phyloP scores from a whole-genome alignment of 306 rosid genomes.

The Acacia acuminata region DNA sequence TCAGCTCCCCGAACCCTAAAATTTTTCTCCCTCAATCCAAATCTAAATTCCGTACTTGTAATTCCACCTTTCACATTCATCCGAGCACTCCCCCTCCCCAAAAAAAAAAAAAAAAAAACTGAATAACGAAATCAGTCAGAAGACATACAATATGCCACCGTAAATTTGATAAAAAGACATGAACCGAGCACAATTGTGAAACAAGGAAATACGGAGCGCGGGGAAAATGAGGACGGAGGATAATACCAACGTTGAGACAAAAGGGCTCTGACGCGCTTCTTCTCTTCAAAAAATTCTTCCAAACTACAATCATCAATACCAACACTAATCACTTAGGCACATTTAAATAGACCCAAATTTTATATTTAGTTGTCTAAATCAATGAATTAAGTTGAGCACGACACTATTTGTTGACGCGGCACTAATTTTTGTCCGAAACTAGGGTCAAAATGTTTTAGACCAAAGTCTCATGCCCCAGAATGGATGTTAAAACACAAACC shows the following conservation, averaged over 20 bases:
- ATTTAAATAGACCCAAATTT: background rate
- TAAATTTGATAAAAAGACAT: background rate
- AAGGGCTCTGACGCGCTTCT: slow-evolving; percentile 82
- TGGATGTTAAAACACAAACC: too few species aligned
- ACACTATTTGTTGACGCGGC: too few species aligned
- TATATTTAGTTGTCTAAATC: too few species aligned
- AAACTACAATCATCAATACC: slow-evolving; percentile 45
- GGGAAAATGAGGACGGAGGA: background rate
- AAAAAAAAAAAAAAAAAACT: background rate
- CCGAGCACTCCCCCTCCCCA: background rate
- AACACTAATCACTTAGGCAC: too few species aligned
- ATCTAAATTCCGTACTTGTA: slow-evolving; percentile 3
- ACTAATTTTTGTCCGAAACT: too few species aligned
- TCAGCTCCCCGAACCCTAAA: background rate
- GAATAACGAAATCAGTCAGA: background rate
- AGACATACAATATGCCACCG: background rate
- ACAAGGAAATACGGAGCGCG: background rate
- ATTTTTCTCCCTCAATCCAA: background rate
- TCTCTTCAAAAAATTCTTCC: slow-evolving; percentile 60
- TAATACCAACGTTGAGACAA: slow-evolving; percentile 79
- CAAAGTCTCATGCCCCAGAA: too few species aligned
- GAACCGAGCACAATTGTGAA: background rate
- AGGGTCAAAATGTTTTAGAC: too few species aligned
- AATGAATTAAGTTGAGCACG: too few species aligned
- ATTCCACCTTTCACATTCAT: slow-evolving; percentile 6